Evolutionary conservation across 257 asterid species (phyloP).

Genomic region (Capsicum baccatum): DNA sequence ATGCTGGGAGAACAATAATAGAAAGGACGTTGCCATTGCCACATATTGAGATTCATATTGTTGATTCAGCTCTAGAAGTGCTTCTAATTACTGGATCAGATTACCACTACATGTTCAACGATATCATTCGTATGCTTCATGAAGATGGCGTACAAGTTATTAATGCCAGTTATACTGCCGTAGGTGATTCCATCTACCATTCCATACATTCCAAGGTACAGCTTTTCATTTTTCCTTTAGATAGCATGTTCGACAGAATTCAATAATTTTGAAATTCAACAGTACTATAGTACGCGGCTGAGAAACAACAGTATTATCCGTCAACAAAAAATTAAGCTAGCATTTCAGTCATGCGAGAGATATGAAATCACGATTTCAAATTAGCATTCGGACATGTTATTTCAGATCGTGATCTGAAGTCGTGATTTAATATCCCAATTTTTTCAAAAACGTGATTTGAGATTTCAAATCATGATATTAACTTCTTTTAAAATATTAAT

Average conservation of each 20-base stretch:
- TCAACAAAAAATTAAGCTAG: no score
- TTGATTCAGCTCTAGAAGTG: conserved; percentile 55
- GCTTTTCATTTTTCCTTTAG: not conserved
- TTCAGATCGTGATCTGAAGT: no score
- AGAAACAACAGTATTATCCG: no score
- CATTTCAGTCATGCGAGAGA: no score
- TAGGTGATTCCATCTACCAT: conserved; percentile 53
- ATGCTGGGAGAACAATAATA: not conserved
- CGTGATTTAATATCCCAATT: no score
- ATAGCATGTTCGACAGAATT: not conserved
- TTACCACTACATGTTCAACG: conserved; percentile 56
- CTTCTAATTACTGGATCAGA: conserved; percentile 51
- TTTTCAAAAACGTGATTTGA: no score
- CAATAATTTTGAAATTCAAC: not conserved
- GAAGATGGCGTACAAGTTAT: conserved; percentile 69
- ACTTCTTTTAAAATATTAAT: no score
- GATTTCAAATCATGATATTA: no score
- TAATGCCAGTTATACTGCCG: conserved; percentile 47
- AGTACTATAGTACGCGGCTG: no score
- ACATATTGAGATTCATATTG: conserved; percentile 53
- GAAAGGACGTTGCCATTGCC: conserved; percentile 38
- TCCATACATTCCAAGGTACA: conserved; percentile 69
- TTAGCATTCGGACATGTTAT: no score
- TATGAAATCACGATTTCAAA: no score
- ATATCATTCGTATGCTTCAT: conserved; percentile 53